Base-by-base conservation (phyloP, 2,329 filamentous ascomycete species). In the Mycogone perniciosa region DNA sequence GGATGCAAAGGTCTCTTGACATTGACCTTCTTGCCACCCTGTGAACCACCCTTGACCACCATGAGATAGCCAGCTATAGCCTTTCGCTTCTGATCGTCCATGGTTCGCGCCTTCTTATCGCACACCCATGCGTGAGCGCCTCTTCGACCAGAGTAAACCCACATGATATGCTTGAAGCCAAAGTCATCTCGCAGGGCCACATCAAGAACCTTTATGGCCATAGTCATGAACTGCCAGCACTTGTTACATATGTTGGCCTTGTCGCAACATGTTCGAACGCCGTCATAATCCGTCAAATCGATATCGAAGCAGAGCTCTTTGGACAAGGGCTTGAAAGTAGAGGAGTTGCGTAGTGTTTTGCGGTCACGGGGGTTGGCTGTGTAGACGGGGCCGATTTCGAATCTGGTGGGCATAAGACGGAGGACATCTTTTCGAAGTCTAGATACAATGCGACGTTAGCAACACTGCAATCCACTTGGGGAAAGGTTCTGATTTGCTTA, bases 241-340 rank as follows among this genome's bases (percentile, higher is more conserved):
- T 91, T 93, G 58, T 76, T 78, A 67, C 93, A 99, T 57, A 99
- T 97, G 60, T 88, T 95, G 7, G 92, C 89, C 66, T 92, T 91
- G 62, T 85, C 84, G 67, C 93, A 99, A 71, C 93, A 99, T 30
- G 91, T 96, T 59, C 93, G 85, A 57, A 99, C 88, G 58, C 95
- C 89, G 66, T 99, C 93, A 70, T 99, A 99, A 71, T 97, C 93
- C 49, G 93, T 97, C 80, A 99, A 80, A 80, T 99, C 93, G 62
- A 99, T 97, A 85, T 99, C 93, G 69, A 99, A 97, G 61, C 96
- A 96, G 37, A 99, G 75, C 68, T 99, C 93, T 68, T 99, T 99
- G 50, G 88, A 80, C 31, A 96, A 69, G 0, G 93, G 92, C 56
- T 85, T 86, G 72, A 99, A 96, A 7, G 88, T 82, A 44, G 82